Base-by-base conservation (phyloP, 106 monocot species). In the Phalaenopsis equestris region DNA sequence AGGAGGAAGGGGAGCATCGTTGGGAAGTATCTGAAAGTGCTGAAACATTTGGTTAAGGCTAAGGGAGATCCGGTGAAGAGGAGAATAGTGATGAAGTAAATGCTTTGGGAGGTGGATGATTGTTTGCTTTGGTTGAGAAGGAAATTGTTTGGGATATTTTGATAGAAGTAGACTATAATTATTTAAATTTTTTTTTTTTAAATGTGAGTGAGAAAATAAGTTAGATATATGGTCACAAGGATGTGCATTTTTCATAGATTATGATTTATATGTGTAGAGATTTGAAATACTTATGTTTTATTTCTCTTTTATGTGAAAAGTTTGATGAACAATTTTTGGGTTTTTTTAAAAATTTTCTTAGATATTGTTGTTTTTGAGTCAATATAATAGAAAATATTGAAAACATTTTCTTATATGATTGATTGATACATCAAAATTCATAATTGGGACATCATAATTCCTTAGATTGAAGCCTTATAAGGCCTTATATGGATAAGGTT, bases 21-120 rank as follows among this genome's bases (percentile, higher is more conserved):
- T 17, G 57, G 79, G 12, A 79, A 84, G 48, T 89, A 75, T 43
- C 57, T 81, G 42, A 89, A 84, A 70, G 81, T 81, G 16, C 61
- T 89, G 78, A 81, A 83, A 70, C 79, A 84, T 55, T 81, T 89
- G 78, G 64, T 89, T 55, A 89, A 89, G 84, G 81, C 58, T n/a
- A 86, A 80, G 70, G 72, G 82, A 42, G 72, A 64, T 17, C 79
- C 80, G 5, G 83, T 77, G 73, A 80, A 82, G 83, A 85, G 78
- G 77, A 52, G 42, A 6, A 45, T 19, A 4, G 75, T 75, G 37
- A 72, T 72, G 24, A 39, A 38, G 12, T 39, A 8, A 38, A 24
- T 65, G 64, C 64, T 65, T 23, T 65, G 24, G 24, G 5, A 21
- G n/a, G 24, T 65, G 8, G n/a, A 24, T 21, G 64, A 65, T 3